These are phyloP conservation scores for Phytophthora cryptogea DNA, from an alignment of 352 stramenopile species.

Conservation along the genomic window DNA sequence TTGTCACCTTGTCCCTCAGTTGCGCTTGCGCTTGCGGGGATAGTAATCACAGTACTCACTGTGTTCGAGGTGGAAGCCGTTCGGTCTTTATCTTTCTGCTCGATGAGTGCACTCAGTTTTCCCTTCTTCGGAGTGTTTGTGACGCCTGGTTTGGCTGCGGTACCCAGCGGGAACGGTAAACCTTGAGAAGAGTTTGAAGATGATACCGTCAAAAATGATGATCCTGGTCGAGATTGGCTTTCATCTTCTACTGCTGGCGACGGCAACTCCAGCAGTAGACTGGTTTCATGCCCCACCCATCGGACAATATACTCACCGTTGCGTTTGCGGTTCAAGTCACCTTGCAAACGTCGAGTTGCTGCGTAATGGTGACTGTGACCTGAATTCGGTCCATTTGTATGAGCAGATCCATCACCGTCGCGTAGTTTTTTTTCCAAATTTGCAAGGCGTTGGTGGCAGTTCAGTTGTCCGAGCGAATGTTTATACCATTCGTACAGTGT, in stretches of 20 bases:
- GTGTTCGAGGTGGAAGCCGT: constrained; percentile 9
- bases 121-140: constrained; percentile 64
- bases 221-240: constrained; percentile 34
- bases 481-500: constrained; percentile 88
- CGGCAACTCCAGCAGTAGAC: constrained; percentile 72
- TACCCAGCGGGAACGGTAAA: constrained; percentile 24
- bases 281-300: constrained; percentile 85
- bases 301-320: constrained; percentile 83
- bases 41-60: constrained; percentile 10
- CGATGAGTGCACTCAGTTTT: constrained; percentile 52
- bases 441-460: constrained; percentile 79
- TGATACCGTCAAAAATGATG: constrained; percentile 11
- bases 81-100: constrained; percentile 59
- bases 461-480: constrained; percentile 74
- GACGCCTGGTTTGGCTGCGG: constrained; percentile 33
- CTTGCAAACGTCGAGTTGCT: constrained; percentile 69
- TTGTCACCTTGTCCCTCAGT: constrained; percentile 38
- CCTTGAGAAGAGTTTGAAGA: constrained; percentile 11
- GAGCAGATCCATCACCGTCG: constrained; percentile 60
- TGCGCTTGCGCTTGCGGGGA: not conserved
- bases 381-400: constrained; percentile 56
- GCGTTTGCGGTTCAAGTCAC: constrained; percentile 81
- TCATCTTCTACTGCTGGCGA: constrained; percentile 49
- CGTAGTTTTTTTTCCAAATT: constrained; percentile 87
- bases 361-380: constrained; percentile 84